Conservation (phyloP, 2,329 filamentous ascomycete genomes). For the Claviceps digitariae region DNA sequence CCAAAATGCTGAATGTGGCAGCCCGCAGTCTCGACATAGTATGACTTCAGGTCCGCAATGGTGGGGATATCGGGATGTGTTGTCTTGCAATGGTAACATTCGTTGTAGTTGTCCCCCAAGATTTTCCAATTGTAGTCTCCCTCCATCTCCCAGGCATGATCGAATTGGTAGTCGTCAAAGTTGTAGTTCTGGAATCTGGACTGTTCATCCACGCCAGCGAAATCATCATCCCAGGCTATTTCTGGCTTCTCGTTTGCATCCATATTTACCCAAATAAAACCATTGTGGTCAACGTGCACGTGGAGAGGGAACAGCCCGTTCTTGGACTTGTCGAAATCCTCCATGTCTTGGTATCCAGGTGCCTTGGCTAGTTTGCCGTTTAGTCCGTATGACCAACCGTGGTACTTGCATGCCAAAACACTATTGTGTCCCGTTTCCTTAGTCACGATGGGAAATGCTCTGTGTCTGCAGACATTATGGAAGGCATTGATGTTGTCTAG, state of each 20-base stretch:
- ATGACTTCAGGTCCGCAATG: constrained; percentile 43
- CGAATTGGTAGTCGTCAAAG: constrained; percentile 40
- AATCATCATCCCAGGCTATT: constrained; percentile 38
- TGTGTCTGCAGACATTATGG: constrained; percentile 49
- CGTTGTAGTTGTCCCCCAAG: constrained; percentile 51
- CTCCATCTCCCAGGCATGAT: constrained; percentile 44
- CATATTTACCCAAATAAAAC: constrained; percentile 47
- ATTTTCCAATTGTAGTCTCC: constrained; percentile 48
- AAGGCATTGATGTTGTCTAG: constrained; percentile 42
- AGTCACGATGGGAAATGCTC: constrained; percentile 44
- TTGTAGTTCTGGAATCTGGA: constrained; percentile 30
- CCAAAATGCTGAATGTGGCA: constrained; percentile 37
- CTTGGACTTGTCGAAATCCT: constrained; percentile 40
- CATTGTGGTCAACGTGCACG: constrained; percentile 35
- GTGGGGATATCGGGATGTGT: constrained; percentile 44
- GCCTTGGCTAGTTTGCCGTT: constrained; percentile 45
- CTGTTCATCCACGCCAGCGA: constrained; percentile 32
- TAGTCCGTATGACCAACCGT: constrained; percentile 49
- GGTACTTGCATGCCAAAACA: constrained; percentile 46
- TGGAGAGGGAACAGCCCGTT: constrained; percentile 44
- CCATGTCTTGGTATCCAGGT: constrained; percentile 41
- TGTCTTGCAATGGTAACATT: constrained; percentile 50
- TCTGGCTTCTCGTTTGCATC: constrained; percentile 32
- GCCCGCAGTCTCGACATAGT: constrained; percentile 34
- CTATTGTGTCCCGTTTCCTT: constrained; percentile 34